Base-by-base conservation (phyloP, 306 rosid species). In the Fagus crenata region DNA sequence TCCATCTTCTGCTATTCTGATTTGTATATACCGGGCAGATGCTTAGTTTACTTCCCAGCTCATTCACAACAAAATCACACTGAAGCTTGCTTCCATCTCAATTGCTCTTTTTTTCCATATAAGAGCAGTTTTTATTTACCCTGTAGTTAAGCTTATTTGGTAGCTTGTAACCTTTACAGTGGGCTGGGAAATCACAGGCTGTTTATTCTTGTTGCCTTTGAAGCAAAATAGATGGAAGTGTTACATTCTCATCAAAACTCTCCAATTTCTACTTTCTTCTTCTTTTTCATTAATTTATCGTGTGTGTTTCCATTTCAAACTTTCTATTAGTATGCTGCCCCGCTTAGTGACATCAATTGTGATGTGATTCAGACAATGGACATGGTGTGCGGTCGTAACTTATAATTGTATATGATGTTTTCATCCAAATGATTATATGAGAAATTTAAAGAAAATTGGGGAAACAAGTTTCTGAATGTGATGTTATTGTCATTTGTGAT, bases 21-120 rank as follows among this genome's bases (percentile, higher is more conserved):
- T 67, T 72, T 84, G 87, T 86, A 84, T 46, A 81, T 40, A 28
- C 33, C 28, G 77, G 78, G 86, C 82, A 64, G 78, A 76, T 76
- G 86, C 61, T 79, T 72, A 17, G 71, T 40, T 17, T 39, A 39
- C 49, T 33, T 58, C 4, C 11, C 49, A 17, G 71, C 28, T 17
- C 49, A 8, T 17, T 11, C 46, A 2, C 49, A 12, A 63, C 18
- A 58, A 3, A 7, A 58, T 9, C 33, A 7, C 33, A 22, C 64
- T 31, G 9, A 60, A 56, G 64, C 64, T 6, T 31, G 5, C 64
- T 58, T 61, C 68, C 68, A 61, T 61, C 40, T 33, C 40, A 61
- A 35, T 32, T 61, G 68, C 68, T 61, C 14, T 18, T 58, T 58
- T 58, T 58, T 28, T 22, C 15, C 33, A 28, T 7, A 58, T 28